Evolutionary conservation across 1,284 basidiomycete genomes (phyloP), one percentile per base, ranked within the genome.

Genomic region (Peniophora sp.): DNA sequence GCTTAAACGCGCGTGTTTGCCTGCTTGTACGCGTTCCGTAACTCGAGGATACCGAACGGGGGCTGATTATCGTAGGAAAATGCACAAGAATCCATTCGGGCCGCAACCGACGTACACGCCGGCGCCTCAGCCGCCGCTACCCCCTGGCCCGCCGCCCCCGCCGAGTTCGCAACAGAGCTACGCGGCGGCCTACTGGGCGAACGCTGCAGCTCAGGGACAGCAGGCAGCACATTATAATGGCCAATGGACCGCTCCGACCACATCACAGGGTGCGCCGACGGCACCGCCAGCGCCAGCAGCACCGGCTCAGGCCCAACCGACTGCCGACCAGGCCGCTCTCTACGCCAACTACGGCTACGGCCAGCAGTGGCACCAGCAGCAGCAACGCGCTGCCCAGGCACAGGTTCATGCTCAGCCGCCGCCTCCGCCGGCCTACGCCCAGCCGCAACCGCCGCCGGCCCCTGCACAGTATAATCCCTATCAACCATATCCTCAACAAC

Each of bases 291-390:
- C 79, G 22, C 65, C 67, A 46, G 57, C 65, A 14, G 61, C 68
- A 12, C 58, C 53, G 17, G 43, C 54, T 18, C 57, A 66, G 34
- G 69, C 77, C 49, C 72, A 83, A 49, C 84, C 84, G 39, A 70
- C 84, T 42, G 72, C 81, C 18, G 80, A 88, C 57, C 86, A 90
- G 61, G 84, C 81, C 60, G 83, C 86, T 23, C 61, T 91, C 34
- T 91, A 89, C 58, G 88, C 88, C 2, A 91, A 91, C 62, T 91
- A 91, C 60, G 88, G 88, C 24, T 91, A 91, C 62, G 86, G 88
- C 57, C 71, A 67, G 51, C 72, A 76, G 57, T 84, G 81, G 79
- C 83, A 83, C 58, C 78, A 76, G 52, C 76, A 77, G 55, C 79
- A 76, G 32, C 75, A 73, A 42, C 73, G 67, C 46, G 65, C 62